phyloP scores from a whole-genome alignment of 73 alveolate genomes.

The Paraurostyla sp. region DNA sequence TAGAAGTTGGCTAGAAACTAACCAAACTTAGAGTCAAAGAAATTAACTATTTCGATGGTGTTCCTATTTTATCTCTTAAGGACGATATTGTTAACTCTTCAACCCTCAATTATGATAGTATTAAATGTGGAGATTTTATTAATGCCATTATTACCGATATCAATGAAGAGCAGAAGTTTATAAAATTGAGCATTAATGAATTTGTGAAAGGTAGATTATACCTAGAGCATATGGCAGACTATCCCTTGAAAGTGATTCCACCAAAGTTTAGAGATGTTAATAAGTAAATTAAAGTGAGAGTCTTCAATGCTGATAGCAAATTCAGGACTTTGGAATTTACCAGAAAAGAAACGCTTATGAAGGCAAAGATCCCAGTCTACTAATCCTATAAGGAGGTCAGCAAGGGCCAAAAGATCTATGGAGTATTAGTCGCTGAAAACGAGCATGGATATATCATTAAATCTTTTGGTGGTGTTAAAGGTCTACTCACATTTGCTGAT shows the following conservation, averaged over 20 bases:
- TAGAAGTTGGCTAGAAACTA: not conserved
- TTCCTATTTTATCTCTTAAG: constrained; percentile 56
- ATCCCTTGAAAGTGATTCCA: constrained; percentile 61
- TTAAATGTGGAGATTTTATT: constrained; percentile 56
- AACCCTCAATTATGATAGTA: not conserved
- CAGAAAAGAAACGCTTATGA: constrained; percentile 58
- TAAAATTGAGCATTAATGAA: constrained; percentile 49
- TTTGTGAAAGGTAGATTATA: constrained; percentile 62
- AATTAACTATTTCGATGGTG: constrained; percentile 72
- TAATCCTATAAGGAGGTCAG: not conserved
- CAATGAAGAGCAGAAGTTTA: constrained; percentile 7
- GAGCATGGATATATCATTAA: constrained; percentile 65
- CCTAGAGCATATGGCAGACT: constrained; percentile 66
- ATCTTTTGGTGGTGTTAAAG: constrained; percentile 62
- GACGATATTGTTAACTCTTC: not conserved
- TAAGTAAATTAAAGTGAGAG: constrained; percentile 56
- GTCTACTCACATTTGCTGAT: constrained; percentile 50
- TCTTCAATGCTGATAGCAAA: constrained; percentile 17
- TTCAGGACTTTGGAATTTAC: constrained; percentile 65
- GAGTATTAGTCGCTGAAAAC: constrained; percentile 61
- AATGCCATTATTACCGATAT: constrained; percentile 36
- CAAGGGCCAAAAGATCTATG: constrained; percentile 61
- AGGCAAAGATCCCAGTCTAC: constrained; percentile 38
- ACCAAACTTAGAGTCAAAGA: constrained; percentile 62
- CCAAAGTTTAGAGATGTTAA: constrained; percentile 28